Conservation (phyloP, 257 asterid species). For the Solanum gandarillasii region DNA sequence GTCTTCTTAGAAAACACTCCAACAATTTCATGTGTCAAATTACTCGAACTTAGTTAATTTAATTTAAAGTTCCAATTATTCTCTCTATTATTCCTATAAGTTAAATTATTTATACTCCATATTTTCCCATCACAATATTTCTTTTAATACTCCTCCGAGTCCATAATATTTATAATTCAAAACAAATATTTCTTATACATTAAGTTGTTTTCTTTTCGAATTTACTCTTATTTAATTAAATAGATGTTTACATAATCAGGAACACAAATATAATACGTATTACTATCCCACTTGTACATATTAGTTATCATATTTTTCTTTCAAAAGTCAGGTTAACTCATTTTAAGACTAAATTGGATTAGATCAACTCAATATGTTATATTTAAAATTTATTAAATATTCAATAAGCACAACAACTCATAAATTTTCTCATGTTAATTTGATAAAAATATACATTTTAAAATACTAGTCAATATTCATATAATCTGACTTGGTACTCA, state of each 20-base stretch:
- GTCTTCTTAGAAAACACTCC: background rate
- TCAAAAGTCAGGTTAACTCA: background rate
- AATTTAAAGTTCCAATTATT: background rate
- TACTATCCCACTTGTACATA: rapidly evolving
- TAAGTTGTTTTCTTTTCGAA: background rate
- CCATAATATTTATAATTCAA: background rate
- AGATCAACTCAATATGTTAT: background rate
- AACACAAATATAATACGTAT: background rate
- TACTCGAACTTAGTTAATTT: background rate
- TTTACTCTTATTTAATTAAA: background rate
- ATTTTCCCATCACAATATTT: background rate
- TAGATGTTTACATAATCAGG: background rate
- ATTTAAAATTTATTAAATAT: background rate
- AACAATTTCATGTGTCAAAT: background rate
- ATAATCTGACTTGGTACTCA: background rate
- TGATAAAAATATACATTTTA: background rate
- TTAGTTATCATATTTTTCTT: background rate
- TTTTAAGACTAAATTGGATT: background rate
- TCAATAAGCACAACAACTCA: too few relatives aligned
- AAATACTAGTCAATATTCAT: background rate
- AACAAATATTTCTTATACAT: background rate
- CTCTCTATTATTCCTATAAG: background rate
- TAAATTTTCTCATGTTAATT: background rate
- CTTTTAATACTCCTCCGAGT: background rate
- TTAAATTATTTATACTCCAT: background rate